These are phyloP conservation scores for Marchantia polymorpha DNA, from an alignment of 225 moss, liverwort and hornwort genomes.

Conservation along the genomic window DNA sequence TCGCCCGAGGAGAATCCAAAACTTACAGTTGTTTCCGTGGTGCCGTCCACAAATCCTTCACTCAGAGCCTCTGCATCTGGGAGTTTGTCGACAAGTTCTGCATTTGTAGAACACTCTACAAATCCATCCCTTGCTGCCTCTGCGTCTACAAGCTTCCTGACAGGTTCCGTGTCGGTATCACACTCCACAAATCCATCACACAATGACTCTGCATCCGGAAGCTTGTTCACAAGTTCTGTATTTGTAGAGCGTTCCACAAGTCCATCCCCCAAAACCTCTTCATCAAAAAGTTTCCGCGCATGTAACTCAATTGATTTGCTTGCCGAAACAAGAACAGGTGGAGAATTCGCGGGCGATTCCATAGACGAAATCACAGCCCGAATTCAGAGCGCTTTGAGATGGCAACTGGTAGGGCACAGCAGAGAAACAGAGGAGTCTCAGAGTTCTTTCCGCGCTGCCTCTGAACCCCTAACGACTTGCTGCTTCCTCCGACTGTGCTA, in stretches of 20 bases:
- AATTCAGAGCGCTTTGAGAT: neutral
- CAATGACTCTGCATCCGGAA: slow-evolving; percentile 34
- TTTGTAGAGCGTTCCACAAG: neutral
- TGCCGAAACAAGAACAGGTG: slow-evolving; percentile 10
- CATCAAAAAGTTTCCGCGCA: slow-evolving; percentile 4
- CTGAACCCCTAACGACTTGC: neutral
- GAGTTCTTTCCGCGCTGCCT: neutral
- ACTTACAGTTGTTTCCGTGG: slow-evolving; percentile 27
- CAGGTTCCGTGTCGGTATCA: slow-evolving; percentile 34
- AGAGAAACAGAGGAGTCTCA: neutral
- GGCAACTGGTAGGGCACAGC: neutral
- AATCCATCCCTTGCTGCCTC: slow-evolving; percentile 26
- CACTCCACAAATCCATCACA: slow-evolving; percentile 37
- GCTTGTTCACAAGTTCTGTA: slow-evolving; percentile 30
- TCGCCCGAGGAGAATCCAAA: slow-evolving; percentile 23
- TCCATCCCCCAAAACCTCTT: slow-evolving; percentile 12
- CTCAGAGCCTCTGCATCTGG: slow-evolving; percentile 29
- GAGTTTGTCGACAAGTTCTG: slow-evolving; percentile 29
- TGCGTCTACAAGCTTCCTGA: slow-evolving; percentile 35
- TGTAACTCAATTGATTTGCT: slow-evolving; percentile 20
- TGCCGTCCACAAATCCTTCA: slow-evolving; percentile 31
- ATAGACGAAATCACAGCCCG: neutral
- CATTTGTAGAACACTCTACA: slow-evolving; percentile 21
- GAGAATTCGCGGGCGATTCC: slow-evolving; percentile 6
- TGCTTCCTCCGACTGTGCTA: no score